Evolutionary conservation across 495 filamentous ascomycete species (phyloP).

Genomic region (Friedmanniomyces endolithicus): DNA sequence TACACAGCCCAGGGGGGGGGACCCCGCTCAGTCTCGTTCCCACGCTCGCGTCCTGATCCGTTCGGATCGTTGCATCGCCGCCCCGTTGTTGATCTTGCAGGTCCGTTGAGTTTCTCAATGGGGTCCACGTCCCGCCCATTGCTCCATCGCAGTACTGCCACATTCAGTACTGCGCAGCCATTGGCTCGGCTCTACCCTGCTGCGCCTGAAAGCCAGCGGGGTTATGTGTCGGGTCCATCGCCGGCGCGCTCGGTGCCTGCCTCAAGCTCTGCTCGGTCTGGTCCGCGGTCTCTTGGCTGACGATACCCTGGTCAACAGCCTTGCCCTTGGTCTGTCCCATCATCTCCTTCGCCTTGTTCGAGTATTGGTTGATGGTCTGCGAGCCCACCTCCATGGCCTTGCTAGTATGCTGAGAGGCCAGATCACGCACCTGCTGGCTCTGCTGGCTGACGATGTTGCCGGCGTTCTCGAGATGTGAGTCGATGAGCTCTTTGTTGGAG

Average conservation of each 20-base stretch:
- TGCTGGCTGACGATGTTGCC: slow-evolving; percentile 66
- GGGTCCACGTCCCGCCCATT: not conserved
- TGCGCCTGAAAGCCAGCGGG: not conserved
- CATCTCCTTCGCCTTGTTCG: slow-evolving; percentile 69
- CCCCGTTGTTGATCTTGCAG: not conserved
- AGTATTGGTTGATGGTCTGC: slow-evolving; percentile 72
- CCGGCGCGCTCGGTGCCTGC: not conserved
- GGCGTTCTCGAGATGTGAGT: slow-evolving; percentile 62
- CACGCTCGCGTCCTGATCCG: not conserved
- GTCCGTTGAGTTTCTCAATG: not conserved
- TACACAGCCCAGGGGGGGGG: not conserved
- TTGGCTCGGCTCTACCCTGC: not conserved
- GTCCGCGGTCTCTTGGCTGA: slow-evolving; percentile 7
- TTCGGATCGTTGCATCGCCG: not conserved
- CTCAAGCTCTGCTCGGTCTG: slow-evolving; percentile 5
- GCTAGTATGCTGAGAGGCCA: slow-evolving; percentile 71
- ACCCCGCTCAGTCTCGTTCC: not conserved
- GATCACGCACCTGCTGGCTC: slow-evolving; percentile 62
- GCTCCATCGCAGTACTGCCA: not conserved
- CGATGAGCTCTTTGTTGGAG: slow-evolving; percentile 86
- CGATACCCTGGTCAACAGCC: slow-evolving; percentile 16
- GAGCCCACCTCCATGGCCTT: slow-evolving; percentile 64
- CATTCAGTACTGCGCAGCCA: not conserved
- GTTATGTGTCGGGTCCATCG: not conserved
- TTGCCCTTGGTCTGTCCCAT: slow-evolving; percentile 32